phyloP scores from a whole-genome alignment of 208 protist species.

The Trypanosoma mega region DNA sequence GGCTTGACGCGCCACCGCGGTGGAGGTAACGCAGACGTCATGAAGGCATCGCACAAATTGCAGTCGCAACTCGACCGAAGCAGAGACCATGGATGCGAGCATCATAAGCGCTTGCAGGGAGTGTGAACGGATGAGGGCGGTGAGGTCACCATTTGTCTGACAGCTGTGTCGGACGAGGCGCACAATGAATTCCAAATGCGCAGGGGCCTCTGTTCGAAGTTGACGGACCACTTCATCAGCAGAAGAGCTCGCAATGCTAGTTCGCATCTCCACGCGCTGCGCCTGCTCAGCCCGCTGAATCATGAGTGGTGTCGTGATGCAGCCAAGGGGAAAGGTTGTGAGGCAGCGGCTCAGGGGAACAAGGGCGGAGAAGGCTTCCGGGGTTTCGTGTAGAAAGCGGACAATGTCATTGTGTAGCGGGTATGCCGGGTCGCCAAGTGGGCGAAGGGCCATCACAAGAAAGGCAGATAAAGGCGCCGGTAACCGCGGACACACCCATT shows the following conservation, averaged over 20 bases:
- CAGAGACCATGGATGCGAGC: constrained; percentile 59
- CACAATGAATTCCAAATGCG: constrained; percentile 70
- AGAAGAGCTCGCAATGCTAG: constrained; percentile 48
- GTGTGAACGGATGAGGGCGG: constrained; percentile 56
- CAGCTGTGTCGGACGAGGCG: constrained; percentile 54
- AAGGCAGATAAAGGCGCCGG: constrained; percentile 68
- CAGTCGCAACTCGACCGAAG: constrained; percentile 50
- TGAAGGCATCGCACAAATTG: constrained; percentile 40
- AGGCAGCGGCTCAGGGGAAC: constrained; percentile 70
- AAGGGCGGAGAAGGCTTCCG: constrained; percentile 38
- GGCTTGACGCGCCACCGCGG: constrained; percentile 44
- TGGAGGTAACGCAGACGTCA: constrained; percentile 48
- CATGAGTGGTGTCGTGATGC: constrained; percentile 77
- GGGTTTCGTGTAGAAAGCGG: constrained; percentile 54
- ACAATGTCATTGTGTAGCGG: constrained; percentile 79
- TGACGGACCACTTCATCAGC: constrained; percentile 44
- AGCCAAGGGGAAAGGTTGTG: constrained; percentile 56
- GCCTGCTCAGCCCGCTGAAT: constrained; percentile 59
- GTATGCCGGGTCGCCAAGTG: constrained; percentile 51
- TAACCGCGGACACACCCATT: constrained; percentile 49
- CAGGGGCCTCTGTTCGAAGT: constrained; percentile 47
- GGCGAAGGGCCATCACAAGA: constrained; percentile 51
- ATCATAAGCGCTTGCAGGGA: constrained; percentile 57
- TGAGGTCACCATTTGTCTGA: constrained; percentile 65
- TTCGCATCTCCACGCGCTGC: constrained; percentile 6